Base-by-base conservation (phyloP, 2,329 filamentous ascomycete genomes). In the Shiraia sp. region DNA sequence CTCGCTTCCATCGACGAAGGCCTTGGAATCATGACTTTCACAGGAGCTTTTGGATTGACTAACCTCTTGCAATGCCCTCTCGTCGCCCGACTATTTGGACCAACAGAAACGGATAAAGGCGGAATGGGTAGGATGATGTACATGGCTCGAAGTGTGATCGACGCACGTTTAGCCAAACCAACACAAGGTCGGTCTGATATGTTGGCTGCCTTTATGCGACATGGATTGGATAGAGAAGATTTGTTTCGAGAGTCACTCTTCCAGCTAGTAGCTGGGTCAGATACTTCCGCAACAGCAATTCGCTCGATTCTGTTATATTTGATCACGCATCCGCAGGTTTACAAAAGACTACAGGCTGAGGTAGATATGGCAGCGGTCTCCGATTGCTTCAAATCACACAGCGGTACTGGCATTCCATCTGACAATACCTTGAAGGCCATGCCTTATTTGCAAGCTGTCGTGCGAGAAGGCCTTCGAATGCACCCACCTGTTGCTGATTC, bases 251-350 rank as follows among this genome's bases (percentile, higher is more conserved):
- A 76, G 42, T 69, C 69, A 2, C 41, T 75, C 6, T 65, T 72
- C 4, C 72, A 75, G 39, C 74, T 76, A 17, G 65, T 79, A 6
- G 79, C 79, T 4, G 80, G 80, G 3, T 77, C 77, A 1, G 80
- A 83, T 45, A 81, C 78, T 0, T 79, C 79, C 0, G 79, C 80
- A 1, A 79, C 78, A 0, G 73, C 73, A 0, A 72, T 83, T 7
- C 75, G 79, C 2, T 66, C 73, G 13, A 78, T 71, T 0, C 57
- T 82, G 44, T 69, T 82, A n/a, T 71, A 78, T 52, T 59, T 83
- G 26, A 69, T 76, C 4, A 75, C 75, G 3, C 74, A 71, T 12
- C 74, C 76, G 0, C 63, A 61, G 1, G 71, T 79, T 0, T 71
- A 75, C 37, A 33, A 47, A 2, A 72, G 55, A 1, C 66, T 83